Base-by-base conservation (phyloP, 768 basidiomycete genomes). In the Leccinum disarticulatum region DNA sequence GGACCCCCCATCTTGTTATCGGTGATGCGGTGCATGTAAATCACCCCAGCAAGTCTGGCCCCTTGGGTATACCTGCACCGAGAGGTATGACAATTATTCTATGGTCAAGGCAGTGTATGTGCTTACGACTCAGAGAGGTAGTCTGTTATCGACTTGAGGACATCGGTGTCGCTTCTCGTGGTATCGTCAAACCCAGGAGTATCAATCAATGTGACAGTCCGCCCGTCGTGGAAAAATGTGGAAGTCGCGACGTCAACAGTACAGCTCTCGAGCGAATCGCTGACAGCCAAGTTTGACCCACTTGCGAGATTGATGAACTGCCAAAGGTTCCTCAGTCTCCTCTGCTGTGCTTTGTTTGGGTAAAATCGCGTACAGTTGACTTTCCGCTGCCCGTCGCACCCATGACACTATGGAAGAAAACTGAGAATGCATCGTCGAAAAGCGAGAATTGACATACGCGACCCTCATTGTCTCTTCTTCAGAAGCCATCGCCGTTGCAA, bases 101-200 rank as follows among this genome's bases (percentile, higher is more conserved):
- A 3, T 31, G 14, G n/a, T 22, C 10, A 11, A n/a, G 15, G 30
- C n/a, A n/a, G 54, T 54, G 19, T n/a, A 4, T 28, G 46, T 15
- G 17, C 71, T 65, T 60, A 73, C 72, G 68, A 72, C 36, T 50
- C 56, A 5, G 64, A 30, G n/a, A 73, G 68, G 28, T 67, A 67
- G 19, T 33, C 76, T 62, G 81, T 78, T 38, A 83, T 82, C 68
- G 79, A 77, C 36, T 56, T 60, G 28, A 84, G 69, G 14, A 84
- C 70, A 15, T 80, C 80, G 0, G 78, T 74, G 54, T 84, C 83
- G 50, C 76, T 80, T 52, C 73, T 74, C 10, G 54, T 60, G 3
- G 82, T 80, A 64, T 85, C 83, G 61, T 84, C 84, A 57, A 85
- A 86, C 6, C 85, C 85, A 0, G 85, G 84, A 0, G 85, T 86